Evolutionary conservation across 2,329 filamentous ascomycete genomes (phyloP).

Genomic region (Fusarium hostae): DNA sequence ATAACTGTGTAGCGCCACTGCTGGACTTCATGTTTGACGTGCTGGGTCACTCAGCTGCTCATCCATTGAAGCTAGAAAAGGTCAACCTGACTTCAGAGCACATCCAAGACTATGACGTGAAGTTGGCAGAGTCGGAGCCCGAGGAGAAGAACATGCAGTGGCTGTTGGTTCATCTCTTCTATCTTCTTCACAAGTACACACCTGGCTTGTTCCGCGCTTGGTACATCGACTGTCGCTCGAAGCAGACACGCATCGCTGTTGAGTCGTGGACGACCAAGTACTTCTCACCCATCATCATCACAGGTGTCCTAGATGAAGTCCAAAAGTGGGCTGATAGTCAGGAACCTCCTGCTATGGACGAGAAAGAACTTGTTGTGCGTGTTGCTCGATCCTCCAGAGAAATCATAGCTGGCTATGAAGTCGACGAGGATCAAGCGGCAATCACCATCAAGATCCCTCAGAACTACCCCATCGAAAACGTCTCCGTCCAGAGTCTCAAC

Average conservation of each 20-base stretch:
- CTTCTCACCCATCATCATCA: constrained; percentile 78
- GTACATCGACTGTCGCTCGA: constrained; percentile 84
- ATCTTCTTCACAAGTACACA: constrained; percentile 78
- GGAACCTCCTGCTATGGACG: constrained; percentile 59
- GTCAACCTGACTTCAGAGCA: constrained; percentile 68
- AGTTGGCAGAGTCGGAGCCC: constrained; percentile 64
- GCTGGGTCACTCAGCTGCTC: constrained; percentile 80
- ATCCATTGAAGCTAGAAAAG: constrained; percentile 78
- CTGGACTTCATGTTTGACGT: constrained; percentile 86
- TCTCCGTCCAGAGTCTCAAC: constrained; percentile 79
- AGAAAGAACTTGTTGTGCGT: constrained; percentile 72
- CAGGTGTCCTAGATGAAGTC: constrained; percentile 74
- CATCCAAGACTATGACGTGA: constrained; percentile 65
- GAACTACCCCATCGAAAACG: constrained; percentile 83
- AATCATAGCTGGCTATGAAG: constrained; percentile 83
- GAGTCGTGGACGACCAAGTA: constrained; percentile 87
- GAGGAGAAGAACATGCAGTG: constrained; percentile 82
- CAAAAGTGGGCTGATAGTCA: constrained; percentile 71
- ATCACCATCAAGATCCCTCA: constrained; percentile 85
- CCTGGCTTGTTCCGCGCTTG: constrained; percentile 84
- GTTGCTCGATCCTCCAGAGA: constrained; percentile 78
- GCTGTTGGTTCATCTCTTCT: constrained; percentile 88
- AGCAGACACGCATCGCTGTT: constrained; percentile 82
- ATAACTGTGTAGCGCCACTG: constrained; percentile 74
- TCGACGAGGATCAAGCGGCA: constrained; percentile 86